Base-by-base conservation (phyloP, 768 basidiomycete species). In the Suillus clintonianus region DNA sequence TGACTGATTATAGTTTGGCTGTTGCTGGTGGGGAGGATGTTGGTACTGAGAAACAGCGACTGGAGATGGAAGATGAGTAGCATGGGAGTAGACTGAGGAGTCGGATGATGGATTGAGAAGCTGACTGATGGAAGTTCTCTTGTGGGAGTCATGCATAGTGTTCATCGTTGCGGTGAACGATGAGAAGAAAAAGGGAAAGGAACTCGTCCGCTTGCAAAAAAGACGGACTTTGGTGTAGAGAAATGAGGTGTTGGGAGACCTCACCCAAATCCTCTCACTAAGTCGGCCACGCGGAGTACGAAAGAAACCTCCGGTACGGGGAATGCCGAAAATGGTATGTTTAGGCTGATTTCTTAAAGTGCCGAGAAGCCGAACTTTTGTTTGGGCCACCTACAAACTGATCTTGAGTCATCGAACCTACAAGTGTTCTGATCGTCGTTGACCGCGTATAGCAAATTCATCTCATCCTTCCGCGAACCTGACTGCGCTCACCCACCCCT, bases 51-150 rank as follows among this genome's bases (percentile, higher is more conserved):
- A 57, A 63, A 76, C 62, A 24, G 57, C 68, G 13, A 73, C 64
- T 1, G 74, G 24, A 19, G 74, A 59, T 45, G 72, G 65, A 59
- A 76, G 72, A 64, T 75, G 77, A 37, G 75, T 32, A 32, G 73
- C 64, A 64, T 74, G 70, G 61, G 69, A 64, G 67, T 70, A 70
- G n/a, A 72, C 69, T 71, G 81, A 74, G 32, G 79, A 73, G 65
- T 76, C 73, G 62, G 78, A 77, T 63, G 82, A 76, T n/a, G 82
- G 82, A 62, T 83, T 83, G 70, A 83, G 81, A 15, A 83, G 78
- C 64, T 83, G 79, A 67, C 75, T 81, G 74, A 83, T 83, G 57
- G 82, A 83, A 4, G 82, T 84, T 43, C 82, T 81, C 70, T 83
- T 83, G 67, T 79, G 77, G 45, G 65, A 69, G 72, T 83, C 82